A percentile compares a stretch with the other conserved stretches of the same genome.
These are phyloP conservation scores for Mortierella hygrophila DNA, from an alignment of 192 early-diverging fungal species.

Conservation along the genomic window DNA sequence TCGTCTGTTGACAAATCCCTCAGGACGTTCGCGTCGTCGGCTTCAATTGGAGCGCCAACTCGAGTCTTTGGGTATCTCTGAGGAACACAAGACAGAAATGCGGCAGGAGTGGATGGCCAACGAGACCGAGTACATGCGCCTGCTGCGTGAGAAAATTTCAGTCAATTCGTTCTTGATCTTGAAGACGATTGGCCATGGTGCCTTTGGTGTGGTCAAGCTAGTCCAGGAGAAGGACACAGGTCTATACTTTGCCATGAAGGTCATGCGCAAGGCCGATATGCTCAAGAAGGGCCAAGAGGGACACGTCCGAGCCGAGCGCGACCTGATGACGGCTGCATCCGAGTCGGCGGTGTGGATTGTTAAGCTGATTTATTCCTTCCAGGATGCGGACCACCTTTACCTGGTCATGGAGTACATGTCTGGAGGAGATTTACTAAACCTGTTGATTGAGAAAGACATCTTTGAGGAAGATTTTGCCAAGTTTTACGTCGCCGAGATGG, in stretches of 20 bases:
- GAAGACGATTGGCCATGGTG: constrained; percentile 83
- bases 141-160: constrained; percentile 54
- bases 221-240: constrained; percentile 82
- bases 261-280: constrained; percentile 81
- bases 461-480: constrained; percentile 82
- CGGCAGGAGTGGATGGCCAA: constrained; percentile 64
- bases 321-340: constrained; percentile 71
- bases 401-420: constrained; percentile 98
- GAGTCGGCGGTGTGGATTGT: constrained; percentile 85
- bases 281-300: constrained; percentile 77
- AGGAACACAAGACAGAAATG: constrained; percentile 62
- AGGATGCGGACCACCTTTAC: constrained; percentile 91
- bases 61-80: constrained; percentile 59
- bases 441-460: constrained; percentile 90
- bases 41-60: constrained; percentile 67
- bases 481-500: constrained; percentile 93
- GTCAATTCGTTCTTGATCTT: constrained; percentile 73
- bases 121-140: constrained; percentile 68
- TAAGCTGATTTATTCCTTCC: constrained; percentile 92
- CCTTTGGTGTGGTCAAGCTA: constrained; percentile 84
- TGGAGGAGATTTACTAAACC: constrained; percentile 94
- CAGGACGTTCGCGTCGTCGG: constrained; percentile 60
- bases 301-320: constrained; percentile 82
- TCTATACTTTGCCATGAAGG: constrained; percentile 85
- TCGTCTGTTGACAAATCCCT: constrained; percentile 62